Conservation (phyloP, 2,329 filamentous ascomycete genomes). For the Xylaria sp. region DNA sequence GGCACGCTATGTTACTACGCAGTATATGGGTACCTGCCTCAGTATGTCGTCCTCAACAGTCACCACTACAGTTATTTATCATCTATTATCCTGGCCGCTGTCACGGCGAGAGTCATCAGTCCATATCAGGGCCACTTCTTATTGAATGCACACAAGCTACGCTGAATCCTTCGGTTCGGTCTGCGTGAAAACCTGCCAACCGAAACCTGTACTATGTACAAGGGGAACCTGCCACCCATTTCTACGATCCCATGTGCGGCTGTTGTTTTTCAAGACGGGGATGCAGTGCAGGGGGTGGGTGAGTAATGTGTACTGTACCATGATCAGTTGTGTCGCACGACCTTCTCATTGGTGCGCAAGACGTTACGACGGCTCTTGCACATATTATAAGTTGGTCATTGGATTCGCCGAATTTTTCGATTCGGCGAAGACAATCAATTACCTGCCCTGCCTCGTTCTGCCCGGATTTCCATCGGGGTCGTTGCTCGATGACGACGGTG, state of each 20-base stretch:
- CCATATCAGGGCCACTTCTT: not conserved
- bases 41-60: not conserved
- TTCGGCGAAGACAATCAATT: slow-evolving; percentile 2
- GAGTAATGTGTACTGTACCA: slow-evolving; percentile 11
- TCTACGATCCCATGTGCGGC: not conserved
- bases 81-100: not conserved
- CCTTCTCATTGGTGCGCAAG: slow-evolving; percentile 17
- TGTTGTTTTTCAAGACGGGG: not conserved
- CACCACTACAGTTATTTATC: too few relatives aligned
- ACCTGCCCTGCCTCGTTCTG: slow-evolving; percentile 11
- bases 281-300: not conserved
- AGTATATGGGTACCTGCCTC: too few relatives aligned
- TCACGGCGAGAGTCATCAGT: not conserved
- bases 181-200: slow-evolving; percentile 14
- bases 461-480: slow-evolving; percentile 14
- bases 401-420: slow-evolving; percentile 10
- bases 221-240: slow-evolving; percentile 4
- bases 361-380: slow-evolving; percentile 23
- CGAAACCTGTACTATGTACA: slow-evolving; percentile 6
- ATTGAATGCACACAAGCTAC: not conserved
- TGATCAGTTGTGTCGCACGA: slow-evolving; percentile 21
- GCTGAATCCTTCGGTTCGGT: slow-evolving; percentile 2
- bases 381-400: slow-evolving; percentile 15
- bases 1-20: not conserved
- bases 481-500: slow-evolving; percentile 26